Conservation (phyloP, 352 stramenopile species). For the Stramenopiles sp. region DNA sequence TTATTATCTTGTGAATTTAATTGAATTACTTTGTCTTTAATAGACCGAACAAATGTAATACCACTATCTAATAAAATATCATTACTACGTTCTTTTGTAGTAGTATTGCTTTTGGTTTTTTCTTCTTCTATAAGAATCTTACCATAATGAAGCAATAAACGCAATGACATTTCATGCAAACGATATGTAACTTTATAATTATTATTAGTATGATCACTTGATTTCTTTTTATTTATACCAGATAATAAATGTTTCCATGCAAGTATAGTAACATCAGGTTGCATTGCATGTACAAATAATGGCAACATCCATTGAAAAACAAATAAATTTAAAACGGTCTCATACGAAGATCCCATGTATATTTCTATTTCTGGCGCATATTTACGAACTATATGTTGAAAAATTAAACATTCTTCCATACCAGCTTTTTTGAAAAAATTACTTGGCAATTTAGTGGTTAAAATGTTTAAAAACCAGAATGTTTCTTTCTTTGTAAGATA, state of each 20-base stretch:
- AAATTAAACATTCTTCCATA: not conserved
- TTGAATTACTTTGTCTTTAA: not conserved
- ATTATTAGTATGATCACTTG: too few relatives aligned
- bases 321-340: not conserved
- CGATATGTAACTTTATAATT: not conserved
- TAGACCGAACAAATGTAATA: not conserved
- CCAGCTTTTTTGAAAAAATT: not conserved
- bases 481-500: constrained; percentile 10
- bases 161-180: not conserved
- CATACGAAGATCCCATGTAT: not conserved
- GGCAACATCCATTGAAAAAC: not conserved
- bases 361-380: not conserved
- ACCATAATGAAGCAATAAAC: not conserved
- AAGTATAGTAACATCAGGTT: not conserved
- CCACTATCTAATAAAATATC: not conserved
- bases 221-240: too few relatives aligned
- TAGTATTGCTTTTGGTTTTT: not conserved
- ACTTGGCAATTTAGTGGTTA: not conserved
- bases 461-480: constrained; percentile 5
- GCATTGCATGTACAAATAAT: not conserved
- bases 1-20: not conserved
- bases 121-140: not conserved
- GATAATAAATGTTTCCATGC: not conserved
- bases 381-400: not conserved
- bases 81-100: not conserved